phyloP scores from a whole-genome alignment of 164 flowering plant genomes.

The Euptelea pleiosperma region DNA sequence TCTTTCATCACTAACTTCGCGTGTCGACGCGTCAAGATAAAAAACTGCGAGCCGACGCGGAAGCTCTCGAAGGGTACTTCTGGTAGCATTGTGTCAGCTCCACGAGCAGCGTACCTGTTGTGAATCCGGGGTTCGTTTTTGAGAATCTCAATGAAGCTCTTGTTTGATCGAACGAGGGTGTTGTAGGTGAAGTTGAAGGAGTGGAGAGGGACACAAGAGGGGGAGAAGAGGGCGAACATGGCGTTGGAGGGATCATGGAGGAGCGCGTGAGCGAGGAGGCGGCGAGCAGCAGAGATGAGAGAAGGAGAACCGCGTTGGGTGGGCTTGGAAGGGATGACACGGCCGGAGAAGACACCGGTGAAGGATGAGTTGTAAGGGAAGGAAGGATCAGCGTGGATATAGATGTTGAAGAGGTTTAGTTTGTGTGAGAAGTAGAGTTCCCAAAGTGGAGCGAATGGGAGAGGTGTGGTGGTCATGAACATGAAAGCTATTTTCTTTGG shows the following conservation, averaged over 20 bases:
- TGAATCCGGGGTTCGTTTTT: conserved; percentile 37
- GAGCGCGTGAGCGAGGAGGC: conserved; percentile 73
- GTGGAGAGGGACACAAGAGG: conserved; percentile 73
- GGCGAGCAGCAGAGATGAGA: conserved; percentile 68
- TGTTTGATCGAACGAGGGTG: conserved; percentile 30
- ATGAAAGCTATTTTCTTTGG: conserved; percentile 61
- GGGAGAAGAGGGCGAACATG: conserved; percentile 73
- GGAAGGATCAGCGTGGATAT: conserved; percentile 55
- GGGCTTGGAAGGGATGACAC: conserved; percentile 61
- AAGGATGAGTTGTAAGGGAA: conserved; percentile 38
- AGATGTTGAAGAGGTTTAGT: conserved; percentile 52
- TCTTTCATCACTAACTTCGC: conserved; percentile 49
- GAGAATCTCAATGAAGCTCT: conserved; percentile 80
- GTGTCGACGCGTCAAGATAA: conserved; percentile 50
- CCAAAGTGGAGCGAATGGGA: conserved; percentile 77
- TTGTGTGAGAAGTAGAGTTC: conserved; percentile 45
- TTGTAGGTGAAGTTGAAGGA: conserved; percentile 63
- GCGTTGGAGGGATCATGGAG: conserved; percentile 59
- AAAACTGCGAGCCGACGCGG: conserved; percentile 74
- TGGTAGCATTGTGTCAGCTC: conserved; percentile 48
- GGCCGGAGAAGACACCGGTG: conserved; percentile 50
- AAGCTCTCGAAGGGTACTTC: conserved; percentile 41
- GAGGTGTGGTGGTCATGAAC: conserved; percentile 66
- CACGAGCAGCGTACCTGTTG: conserved; percentile 72
- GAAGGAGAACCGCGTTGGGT: conserved; percentile 57